Evolutionary conservation across 2,329 filamentous ascomycete species (phyloP).

Genomic region (Hirsutella thompsonii): DNA sequence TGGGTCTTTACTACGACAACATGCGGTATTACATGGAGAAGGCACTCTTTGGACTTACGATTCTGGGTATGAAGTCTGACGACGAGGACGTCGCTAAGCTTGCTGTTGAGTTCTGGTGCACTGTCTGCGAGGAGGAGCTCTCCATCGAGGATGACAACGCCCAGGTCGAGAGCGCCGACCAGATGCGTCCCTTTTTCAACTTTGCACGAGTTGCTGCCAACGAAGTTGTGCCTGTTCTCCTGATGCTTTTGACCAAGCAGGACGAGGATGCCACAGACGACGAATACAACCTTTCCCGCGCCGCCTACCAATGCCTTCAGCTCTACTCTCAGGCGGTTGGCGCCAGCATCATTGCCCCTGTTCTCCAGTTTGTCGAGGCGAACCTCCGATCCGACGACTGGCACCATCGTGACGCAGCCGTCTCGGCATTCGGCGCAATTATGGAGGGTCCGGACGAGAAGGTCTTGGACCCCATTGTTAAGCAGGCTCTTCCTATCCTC

Average conservation of each 20-base stretch:
- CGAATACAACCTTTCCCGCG: constrained; percentile 92
- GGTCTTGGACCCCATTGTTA: constrained; percentile 84
- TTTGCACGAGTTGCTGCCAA: constrained; percentile 86
- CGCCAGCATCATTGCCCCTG: constrained; percentile 69
- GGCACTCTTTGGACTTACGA: constrained; percentile 91
- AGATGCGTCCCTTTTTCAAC: constrained; percentile 88
- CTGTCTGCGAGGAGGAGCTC: constrained; percentile 98
- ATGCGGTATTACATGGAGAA: constrained; percentile 99
- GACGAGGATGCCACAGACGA: constrained; percentile 95
- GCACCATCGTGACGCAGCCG: constrained; percentile 88
- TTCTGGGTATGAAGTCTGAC: constrained; percentile 95
- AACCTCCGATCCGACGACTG: constrained; percentile 87
- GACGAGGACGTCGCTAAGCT: constrained; percentile 98
- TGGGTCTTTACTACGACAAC: constrained; percentile 97
- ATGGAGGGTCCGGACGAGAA: constrained; percentile 97
- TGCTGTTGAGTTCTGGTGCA: constrained; percentile 98
- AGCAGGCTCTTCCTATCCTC: constrained; percentile 84
- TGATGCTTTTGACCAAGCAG: constrained; percentile 85
- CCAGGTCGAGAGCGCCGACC: constrained; percentile 59
- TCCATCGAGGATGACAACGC: constrained; percentile 95
- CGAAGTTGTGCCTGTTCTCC: constrained; percentile 86
- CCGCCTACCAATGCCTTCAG: constrained; percentile 91
- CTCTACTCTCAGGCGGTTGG: constrained; percentile 90
- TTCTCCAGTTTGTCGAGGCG: constrained; percentile 81
- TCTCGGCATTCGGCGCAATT: constrained; percentile 94